Conservation (phyloP, 305 asterid species). For the Fraxinus sp. region DNA sequence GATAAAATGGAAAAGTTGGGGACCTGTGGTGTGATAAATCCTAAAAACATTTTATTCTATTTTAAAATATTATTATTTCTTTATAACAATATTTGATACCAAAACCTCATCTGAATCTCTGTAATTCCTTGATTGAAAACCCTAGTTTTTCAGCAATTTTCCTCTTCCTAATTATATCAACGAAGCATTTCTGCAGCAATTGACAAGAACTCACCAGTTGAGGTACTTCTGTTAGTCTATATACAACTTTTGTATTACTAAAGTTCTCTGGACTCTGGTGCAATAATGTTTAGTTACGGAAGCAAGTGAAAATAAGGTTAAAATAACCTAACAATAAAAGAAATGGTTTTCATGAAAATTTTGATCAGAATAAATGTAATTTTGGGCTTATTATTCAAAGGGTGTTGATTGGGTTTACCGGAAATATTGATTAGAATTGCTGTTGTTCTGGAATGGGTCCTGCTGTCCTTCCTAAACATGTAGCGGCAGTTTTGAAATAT, state of each 20-base stretch:
- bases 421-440: conserved; percentile 4
- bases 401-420: not conserved
- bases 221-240: not conserved
- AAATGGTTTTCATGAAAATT: not conserved
- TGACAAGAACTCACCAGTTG: not conserved
- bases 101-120: not conserved
- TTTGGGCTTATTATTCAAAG: not conserved
- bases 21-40: not conserved
- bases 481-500: conserved; percentile 66
- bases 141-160: not conserved
- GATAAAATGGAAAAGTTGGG: not conserved
- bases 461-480: conserved; percentile 78
- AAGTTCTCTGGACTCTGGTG: not conserved
- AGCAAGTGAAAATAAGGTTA: not conserved
- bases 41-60: not conserved
- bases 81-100: not conserved
- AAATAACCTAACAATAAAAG: not conserved
- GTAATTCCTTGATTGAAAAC: not conserved
- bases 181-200: not conserved
- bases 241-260: not conserved
- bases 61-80: not conserved
- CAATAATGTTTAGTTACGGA: not conserved
- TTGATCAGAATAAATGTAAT: not conserved
- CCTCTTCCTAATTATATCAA: not conserved
- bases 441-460: conserved; percentile 34